Base-by-base conservation (phyloP, 2,329 filamentous ascomycete genomes). In the Truncatella angustata region DNA sequence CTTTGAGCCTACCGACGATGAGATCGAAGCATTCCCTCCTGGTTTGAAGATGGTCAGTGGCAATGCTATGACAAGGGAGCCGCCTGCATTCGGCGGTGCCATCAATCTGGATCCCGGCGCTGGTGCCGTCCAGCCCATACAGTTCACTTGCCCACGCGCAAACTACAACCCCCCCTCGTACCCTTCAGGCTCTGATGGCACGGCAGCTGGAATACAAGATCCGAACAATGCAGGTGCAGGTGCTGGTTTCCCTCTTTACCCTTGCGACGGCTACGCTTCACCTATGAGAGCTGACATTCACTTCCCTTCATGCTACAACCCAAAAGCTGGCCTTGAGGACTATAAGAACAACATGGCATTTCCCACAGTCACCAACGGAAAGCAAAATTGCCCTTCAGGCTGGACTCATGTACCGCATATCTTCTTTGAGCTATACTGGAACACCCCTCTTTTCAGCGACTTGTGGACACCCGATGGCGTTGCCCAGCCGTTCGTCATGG, bases 241-340 rank as follows among this genome's bases (percentile, higher is more conserved):
- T 55, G 73, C 77, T 16, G 84, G 82, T n/a, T 87, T 94, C 66
- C 89, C 89, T 24, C 78, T 85, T 63, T 77, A 80, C 65, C 80
- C 85, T 62, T 91, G 89, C 65, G 82, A 87, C 61, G 79, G 81
- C 48, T 75, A 71, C 51, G 76, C 75, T 58, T 85, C 84, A 48
- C 83, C 84, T 54, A 76, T 84, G 40, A 82, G 86, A 35, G 78
- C 80, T 51, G 85, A 90, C 58, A 71, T 89, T 36, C 86, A 87
- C 73, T 88, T 90, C 71, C 87, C 87, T 5, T 85, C 84, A 5
- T 90, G 87, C 76, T 90, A 88, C 78, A 80, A 90, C 68, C 86
- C 86, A 26, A 66, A 77, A 37, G 74, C 78, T 43, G 83, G 80
- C 51, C 73, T 85, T 36, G 70, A 75, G 28, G 76, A 85, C 70